A percentile compares a stretch with the other conserved stretches of the same genome.
Conservation (phyloP, 495 filamentous ascomycete genomes). For the Aspergillus diversus region DNA sequence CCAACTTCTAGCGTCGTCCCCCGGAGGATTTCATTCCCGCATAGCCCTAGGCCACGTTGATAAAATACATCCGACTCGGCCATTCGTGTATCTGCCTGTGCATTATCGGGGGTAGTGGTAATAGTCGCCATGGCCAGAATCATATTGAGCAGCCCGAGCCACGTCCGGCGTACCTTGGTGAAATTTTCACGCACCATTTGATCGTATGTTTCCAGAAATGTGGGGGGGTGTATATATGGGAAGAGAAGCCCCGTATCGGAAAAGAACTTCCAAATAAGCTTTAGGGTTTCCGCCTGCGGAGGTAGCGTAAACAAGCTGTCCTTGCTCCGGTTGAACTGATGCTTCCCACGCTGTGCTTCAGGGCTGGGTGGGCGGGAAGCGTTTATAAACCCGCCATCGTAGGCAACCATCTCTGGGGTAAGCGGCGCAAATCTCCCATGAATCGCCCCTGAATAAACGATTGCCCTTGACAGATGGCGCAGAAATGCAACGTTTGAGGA, state of each 20-base stretch:
- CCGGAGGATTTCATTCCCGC: conserved; percentile 36
- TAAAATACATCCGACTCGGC: conserved; percentile 43
- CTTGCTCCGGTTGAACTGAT: not conserved
- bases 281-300: conserved; percentile 20
- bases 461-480: conserved; percentile 37
- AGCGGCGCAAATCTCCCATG: not conserved
- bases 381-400: conserved; percentile 30
- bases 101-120: conserved; percentile 43
- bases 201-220: conserved; percentile 42
- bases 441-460: conserved; percentile 17
- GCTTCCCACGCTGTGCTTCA: not conserved
- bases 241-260: conserved; percentile 45
- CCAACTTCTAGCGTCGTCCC: conserved; percentile 43
- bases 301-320: conserved; percentile 31
- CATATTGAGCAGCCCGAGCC: conserved; percentile 75
- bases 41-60: conserved; percentile 33
- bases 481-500: conserved; percentile 55
- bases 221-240: conserved; percentile 42
- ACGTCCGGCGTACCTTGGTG: conserved; percentile 44
- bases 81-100: conserved; percentile 21
- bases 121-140: conserved; percentile 74
- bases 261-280: conserved; percentile 41
- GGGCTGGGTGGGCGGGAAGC: conserved; percentile 29
- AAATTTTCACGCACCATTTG: conserved; percentile 36
- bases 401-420: not conserved